phyloP scores from a whole-genome alignment of 208 protist species.

The Leishmania arabica region DNA sequence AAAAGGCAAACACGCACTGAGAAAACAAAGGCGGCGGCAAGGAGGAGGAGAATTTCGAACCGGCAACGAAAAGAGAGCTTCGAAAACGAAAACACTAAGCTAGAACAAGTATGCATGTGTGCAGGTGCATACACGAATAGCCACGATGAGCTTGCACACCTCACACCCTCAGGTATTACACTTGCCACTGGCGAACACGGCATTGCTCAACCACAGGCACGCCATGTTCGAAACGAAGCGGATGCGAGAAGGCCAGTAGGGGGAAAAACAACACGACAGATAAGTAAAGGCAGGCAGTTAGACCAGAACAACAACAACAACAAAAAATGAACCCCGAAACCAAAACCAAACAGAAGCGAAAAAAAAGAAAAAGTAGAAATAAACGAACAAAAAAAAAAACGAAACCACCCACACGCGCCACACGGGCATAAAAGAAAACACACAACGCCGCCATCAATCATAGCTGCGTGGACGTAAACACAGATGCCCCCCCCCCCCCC shows the following conservation, averaged over 20 bases:
- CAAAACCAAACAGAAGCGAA: too few species aligned
- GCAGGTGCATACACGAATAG: background rate
- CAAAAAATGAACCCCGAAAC: too few species aligned
- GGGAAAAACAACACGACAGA: background rate
- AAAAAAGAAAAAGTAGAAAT: background rate
- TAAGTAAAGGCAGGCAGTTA: background rate
- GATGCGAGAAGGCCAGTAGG: background rate
- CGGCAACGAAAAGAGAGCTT: background rate
- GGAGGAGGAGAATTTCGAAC: background rate
- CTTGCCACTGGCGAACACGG: background rate
- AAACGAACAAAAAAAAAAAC: background rate
- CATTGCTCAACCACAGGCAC: background rate
- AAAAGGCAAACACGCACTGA: too few species aligned
- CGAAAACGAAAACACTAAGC: background rate
- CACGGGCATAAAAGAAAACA: background rate
- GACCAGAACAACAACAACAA: too few species aligned
- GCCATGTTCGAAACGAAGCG: background rate
- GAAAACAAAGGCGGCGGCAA: background rate
- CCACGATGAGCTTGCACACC: background rate
- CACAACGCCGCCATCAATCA: background rate
- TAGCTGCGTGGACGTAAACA: background rate
- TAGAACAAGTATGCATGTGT: background rate
- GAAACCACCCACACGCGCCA: background rate
- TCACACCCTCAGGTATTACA: background rate
- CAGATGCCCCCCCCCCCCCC: too few species aligned